Base-by-base conservation (phyloP, 768 basidiomycete genomes). In the Macrolepiota albuminosa region DNA sequence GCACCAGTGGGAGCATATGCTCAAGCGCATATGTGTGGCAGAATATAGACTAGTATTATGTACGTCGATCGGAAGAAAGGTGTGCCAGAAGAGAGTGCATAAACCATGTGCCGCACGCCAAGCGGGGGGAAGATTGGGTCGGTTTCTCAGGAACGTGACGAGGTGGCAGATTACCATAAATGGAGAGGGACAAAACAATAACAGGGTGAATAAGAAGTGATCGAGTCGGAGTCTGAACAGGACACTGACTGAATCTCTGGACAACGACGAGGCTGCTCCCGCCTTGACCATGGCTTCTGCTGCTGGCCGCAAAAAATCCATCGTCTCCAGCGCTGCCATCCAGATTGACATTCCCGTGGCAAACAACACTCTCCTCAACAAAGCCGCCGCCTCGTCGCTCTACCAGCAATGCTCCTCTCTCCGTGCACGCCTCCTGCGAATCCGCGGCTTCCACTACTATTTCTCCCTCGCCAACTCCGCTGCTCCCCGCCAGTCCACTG, bases 371-470 rank as follows among this genome's bases (percentile, higher is more conserved):
- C 87, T 92, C 61, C 91, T 94, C 80, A 94, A 94, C 78, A 92
- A 93, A 75, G 81, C 90, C 52, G 91, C 93, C n/a, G 88, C 89
- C 54, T 88, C 91, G 31, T 93, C 92, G 42, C 89, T 95, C 73
- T 95, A 93, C 77, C 93, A 94, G 75, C 90, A 93, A 84, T 93
- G 92, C 75, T 89, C 89, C 6, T 77, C 86, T 61, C 81, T 95
- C 55, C 82, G 91, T 62, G 78, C 82, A 49, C 86, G 88, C 66
- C 86, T 95, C 70, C 78, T 89, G 76, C 88, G 89, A 70, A 85
- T 95, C 62, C 84, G 81, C 62, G 83, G 84, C 65, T 95, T 95
- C 64, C 71, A 81, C 61, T 78, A 78, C 60, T 91, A 88, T 75
- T 90, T 92, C 66, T 72, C 80, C 43, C 78, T 88, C 60, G 81